A percentile compares a stretch with the other conserved stretches of the same genome.
Conservation (phyloP, 164 flowering plant species). For the Saururus chinensis region DNA sequence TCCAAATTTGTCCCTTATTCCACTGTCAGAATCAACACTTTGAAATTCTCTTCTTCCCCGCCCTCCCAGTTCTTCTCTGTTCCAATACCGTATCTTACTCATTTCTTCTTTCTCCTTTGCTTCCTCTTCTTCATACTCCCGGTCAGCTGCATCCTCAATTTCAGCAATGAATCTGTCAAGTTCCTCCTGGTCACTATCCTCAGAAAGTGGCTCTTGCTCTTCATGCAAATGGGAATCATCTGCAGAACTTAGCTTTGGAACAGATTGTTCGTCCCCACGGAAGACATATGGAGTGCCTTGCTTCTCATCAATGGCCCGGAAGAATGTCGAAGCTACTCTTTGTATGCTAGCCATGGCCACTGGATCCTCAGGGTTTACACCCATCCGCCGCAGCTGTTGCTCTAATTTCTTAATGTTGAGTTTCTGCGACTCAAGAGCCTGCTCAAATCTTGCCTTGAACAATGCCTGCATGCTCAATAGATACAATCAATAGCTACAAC, state of each 20-base stretch:
- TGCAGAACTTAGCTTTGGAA: conserved; percentile 4
- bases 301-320: conserved; percentile 84
- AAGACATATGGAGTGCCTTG: conserved; percentile 93
- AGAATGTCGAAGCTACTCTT: conserved; percentile 91
- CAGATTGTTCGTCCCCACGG: conserved; percentile 35
- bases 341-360: conserved; percentile 94
- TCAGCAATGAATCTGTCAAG: conserved; percentile 90
- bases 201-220: conserved; percentile 27
- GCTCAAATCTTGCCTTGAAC: conserved; percentile 97
- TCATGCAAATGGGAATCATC: conserved; percentile 9
- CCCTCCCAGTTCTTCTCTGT: conserved; percentile 51
- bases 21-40: conserved; percentile 9
- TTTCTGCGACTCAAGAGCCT: conserved; percentile 96
- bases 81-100: conserved; percentile 59
- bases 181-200: conserved; percentile 85
- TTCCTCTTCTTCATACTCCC: conserved; percentile 88
- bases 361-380: conserved; percentile 95
- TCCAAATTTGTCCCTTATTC: not conserved
- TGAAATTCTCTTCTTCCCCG: conserved; percentile 34
- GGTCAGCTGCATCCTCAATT: conserved; percentile 90
- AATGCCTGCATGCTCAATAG: conserved; percentile 57
- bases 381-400: conserved; percentile 80
- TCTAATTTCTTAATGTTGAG: conserved; percentile 85
- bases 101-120: conserved; percentile 74
- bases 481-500: not conserved